These are phyloP conservation scores for Solanum megistacrolobum DNA, from an alignment of 257 asterid genomes.

Conservation along the genomic window DNA sequence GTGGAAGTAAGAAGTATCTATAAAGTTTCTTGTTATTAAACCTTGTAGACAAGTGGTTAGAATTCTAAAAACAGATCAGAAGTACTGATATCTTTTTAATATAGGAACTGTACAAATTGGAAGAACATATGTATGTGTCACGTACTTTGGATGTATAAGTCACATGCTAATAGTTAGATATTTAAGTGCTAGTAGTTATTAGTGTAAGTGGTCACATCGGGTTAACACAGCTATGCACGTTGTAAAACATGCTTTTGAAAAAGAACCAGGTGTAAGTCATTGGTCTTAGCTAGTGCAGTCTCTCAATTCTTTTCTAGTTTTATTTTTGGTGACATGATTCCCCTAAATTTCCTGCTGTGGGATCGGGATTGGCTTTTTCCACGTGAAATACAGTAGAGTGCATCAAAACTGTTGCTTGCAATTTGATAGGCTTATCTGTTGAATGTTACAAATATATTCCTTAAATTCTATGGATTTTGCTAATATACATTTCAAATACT, in stretches of 20 bases:
- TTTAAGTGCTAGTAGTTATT: background rate
- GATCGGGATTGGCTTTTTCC: background rate
- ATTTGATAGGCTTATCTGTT: background rate
- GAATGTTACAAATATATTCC: background rate
- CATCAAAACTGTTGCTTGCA: background rate
- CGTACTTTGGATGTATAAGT: background rate
- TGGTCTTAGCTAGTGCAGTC: background rate
- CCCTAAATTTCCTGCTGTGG: background rate
- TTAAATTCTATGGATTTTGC: background rate
- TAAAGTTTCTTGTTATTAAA: background rate
- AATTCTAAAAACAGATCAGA: background rate
- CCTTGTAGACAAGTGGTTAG: background rate
- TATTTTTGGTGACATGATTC: background rate
- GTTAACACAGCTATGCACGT: background rate
- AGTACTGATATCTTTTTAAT: background rate
- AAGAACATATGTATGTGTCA: background rate
- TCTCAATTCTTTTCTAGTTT: background rate
- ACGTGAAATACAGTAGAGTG: background rate
- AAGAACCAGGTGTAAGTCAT: background rate
- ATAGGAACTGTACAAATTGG: background rate
- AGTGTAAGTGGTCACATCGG: background rate
- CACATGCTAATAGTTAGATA: background rate
- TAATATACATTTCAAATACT: conserved; percentile 9
- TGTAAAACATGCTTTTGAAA: background rate
- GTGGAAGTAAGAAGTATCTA: background rate